Conservation (phyloP, 2,329 filamentous ascomycete genomes). For the Hirsutella rhossiliensis region DNA sequence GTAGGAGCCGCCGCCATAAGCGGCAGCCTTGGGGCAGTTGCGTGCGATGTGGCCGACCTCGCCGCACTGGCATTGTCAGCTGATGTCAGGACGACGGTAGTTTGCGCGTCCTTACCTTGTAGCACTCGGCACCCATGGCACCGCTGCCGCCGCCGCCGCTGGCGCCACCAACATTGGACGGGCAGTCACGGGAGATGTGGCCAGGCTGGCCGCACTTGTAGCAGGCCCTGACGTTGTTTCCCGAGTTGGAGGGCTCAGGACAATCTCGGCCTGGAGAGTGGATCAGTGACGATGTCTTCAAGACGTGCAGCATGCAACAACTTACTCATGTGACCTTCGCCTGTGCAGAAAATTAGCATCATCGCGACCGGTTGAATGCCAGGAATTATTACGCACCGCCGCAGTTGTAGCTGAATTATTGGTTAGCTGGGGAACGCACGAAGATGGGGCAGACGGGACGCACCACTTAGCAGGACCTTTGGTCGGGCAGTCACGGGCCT, state of each 20-base stretch:
- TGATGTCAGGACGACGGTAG: too few species aligned
- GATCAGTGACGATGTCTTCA: background rate
- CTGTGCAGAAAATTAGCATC: constrained; percentile 20
- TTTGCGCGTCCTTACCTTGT: constrained; percentile 48
- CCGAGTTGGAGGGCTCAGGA: constrained; percentile 61
- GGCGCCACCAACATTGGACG: constrained; percentile 34
- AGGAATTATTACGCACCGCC: constrained; percentile 54
- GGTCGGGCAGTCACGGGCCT: constrained; percentile 80
- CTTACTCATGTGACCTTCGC: constrained; percentile 69
- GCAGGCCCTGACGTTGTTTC: constrained; percentile 59
- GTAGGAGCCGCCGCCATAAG: constrained; percentile 28
- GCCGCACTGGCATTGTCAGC: constrained; percentile 50
- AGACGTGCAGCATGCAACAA: constrained; percentile 7
- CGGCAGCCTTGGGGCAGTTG: constrained; percentile 62
- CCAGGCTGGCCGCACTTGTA: constrained; percentile 72
- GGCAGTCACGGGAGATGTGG: constrained; percentile 87
- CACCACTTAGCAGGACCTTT: constrained; percentile 75
- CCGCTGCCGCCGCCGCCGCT: constrained; percentile 35
- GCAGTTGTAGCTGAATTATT: constrained; percentile 60
- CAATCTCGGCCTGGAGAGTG: constrained; percentile 67
- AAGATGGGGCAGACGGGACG: constrained; percentile 16
- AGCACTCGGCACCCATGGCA: constrained; percentile 61
- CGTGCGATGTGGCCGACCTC: constrained; percentile 93
- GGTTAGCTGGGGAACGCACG: background rate
- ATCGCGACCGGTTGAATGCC: too few species aligned